phyloP scores from a whole-genome alignment of 192 early-diverging fungal species.

The Ramicandelaber brevisporus region DNA sequence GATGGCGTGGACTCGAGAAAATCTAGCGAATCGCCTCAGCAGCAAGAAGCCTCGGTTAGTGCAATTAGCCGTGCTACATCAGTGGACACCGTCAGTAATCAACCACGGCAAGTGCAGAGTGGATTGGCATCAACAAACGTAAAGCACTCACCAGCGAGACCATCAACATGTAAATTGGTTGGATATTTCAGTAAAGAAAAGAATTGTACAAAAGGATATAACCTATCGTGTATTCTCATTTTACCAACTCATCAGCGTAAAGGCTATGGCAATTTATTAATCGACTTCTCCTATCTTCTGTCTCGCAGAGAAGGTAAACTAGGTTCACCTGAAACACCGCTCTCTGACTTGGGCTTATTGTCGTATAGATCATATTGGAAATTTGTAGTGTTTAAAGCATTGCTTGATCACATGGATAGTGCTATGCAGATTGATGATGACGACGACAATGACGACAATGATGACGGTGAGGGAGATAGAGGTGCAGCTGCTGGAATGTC shows the following conservation, averaged over 20 bases:
- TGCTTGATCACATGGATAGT: constrained; percentile 22
- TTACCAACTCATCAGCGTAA: constrained; percentile 68
- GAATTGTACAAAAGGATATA: constrained; percentile 51
- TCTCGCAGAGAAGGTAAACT: constrained; percentile 45
- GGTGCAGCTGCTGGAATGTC: constrained; percentile 3
- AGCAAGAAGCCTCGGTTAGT: too few species aligned
- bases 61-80: too few species aligned
- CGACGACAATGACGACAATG: neutral
- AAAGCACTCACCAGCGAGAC: too few species aligned
- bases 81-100: too few species aligned
- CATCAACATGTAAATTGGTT: too few species aligned
- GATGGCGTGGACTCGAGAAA: too few species aligned
- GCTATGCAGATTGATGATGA: constrained; percentile 22
- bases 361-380: constrained; percentile 87
- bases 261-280: constrained; percentile 79
- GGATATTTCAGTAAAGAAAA: constrained; percentile 99
- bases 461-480: constrained; percentile 1
- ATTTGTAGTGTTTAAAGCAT: constrained; percentile 34
- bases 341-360: constrained; percentile 68
- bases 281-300: constrained; percentile 78
- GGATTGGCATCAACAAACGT: too few species aligned
- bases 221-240: constrained; percentile 79
- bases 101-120: too few species aligned
- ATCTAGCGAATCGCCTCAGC: too few species aligned
- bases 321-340: constrained; percentile 74